A percentile compares a stretch with the other conserved stretches of the same genome.
Evolutionary conservation across 768 basidiomycete genomes (phyloP).

Genomic region (Termitomyces sp.): DNA sequence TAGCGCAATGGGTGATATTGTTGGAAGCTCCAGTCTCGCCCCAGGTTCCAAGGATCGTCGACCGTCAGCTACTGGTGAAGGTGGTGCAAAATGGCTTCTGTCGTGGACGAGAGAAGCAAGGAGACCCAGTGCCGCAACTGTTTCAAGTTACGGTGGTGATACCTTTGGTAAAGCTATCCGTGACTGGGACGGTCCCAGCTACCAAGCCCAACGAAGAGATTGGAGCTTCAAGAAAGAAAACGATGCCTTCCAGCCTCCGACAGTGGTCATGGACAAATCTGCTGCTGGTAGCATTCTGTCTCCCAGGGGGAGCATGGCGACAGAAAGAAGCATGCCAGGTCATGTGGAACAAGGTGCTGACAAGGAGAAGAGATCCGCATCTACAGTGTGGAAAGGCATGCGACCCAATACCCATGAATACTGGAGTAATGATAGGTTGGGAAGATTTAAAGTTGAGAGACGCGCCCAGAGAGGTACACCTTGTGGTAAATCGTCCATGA

Average conservation of each 20-base stretch:
- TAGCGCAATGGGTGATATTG: conserved; percentile 26
- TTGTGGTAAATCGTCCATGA: conserved; percentile 7
- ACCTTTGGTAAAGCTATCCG: conserved; percentile 40
- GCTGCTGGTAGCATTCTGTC: conserved; percentile 29
- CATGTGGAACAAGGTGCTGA: conserved; percentile 11
- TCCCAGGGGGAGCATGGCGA: conserved; percentile 29
- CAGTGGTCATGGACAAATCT: conserved; percentile 12
- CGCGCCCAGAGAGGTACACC: conserved; percentile 39
- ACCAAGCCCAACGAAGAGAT: conserved; percentile 39
- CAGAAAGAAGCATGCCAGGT: conserved; percentile 18
- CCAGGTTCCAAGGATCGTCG: conserved; percentile 14
- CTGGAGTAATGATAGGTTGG: conserved; percentile 65
- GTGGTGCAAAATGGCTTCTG: conserved; percentile 19
- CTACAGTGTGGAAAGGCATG: conserved; percentile 46
- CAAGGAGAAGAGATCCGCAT: conserved; percentile 21
- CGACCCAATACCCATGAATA: conserved; percentile 53
- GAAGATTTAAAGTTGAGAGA: conserved; percentile 61
- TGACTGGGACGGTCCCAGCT: conserved; percentile 46
- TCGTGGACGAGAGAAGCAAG: conserved; percentile 26
- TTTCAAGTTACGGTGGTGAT: conserved; percentile 38
- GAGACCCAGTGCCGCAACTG: conserved; percentile 42
- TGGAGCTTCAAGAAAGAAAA: conserved; percentile 65
- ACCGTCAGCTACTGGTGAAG: conserved; percentile 13
- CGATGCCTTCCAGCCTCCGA: conserved; percentile 25
- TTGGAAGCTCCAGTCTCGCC: conserved; percentile 14